These are phyloP conservation scores for Rhodosporidiobolus sp. DNA, from an alignment of 768 basidiomycete species.

Conservation along the genomic window DNA sequence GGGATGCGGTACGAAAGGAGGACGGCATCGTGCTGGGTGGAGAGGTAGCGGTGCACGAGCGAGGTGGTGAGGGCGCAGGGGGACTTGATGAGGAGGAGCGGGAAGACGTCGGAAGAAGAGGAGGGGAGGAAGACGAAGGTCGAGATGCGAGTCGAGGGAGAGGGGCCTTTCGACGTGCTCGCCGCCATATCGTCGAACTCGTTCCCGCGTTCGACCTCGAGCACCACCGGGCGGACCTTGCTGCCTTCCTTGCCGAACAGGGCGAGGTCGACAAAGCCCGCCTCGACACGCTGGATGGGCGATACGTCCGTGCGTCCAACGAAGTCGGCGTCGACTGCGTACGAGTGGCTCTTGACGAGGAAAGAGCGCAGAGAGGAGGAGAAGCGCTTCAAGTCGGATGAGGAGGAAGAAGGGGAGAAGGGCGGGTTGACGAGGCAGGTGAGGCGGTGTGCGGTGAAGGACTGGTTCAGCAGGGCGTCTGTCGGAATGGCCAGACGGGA, in stretches of 20 bases:
- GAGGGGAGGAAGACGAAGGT: slow-evolving; percentile 12
- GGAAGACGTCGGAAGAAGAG: neutral
- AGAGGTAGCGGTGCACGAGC: slow-evolving; percentile 6
- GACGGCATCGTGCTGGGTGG: slow-evolving; percentile 7
- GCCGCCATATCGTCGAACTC: neutral
- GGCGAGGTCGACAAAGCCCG: slow-evolving; percentile 2
- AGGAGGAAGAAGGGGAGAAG: neutral
- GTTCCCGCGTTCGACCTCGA: slow-evolving; percentile 8
- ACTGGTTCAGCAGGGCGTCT: slow-evolving; percentile 1
- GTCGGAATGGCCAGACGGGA: neutral
- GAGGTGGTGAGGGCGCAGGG: neutral
- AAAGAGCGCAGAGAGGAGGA: neutral
- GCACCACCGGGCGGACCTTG: neutral
- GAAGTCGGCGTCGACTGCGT: neutral
- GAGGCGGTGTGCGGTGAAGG: neutral
- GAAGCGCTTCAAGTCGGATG: neutral
- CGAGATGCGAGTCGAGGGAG: neutral
- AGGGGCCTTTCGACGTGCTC: neutral
- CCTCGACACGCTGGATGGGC: slow-evolving; percentile 3
- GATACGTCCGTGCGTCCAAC: neutral
- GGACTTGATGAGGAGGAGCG: slow-evolving; percentile 14
- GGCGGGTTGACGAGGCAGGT: neutral
- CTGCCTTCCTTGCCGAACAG: neutral
- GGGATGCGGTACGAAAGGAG: slow-evolving; percentile 5
- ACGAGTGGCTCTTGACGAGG: neutral